Evolutionary conservation across 148 eudicot genomes (phyloP).

Genomic region (Spergularia bocconei): DNA sequence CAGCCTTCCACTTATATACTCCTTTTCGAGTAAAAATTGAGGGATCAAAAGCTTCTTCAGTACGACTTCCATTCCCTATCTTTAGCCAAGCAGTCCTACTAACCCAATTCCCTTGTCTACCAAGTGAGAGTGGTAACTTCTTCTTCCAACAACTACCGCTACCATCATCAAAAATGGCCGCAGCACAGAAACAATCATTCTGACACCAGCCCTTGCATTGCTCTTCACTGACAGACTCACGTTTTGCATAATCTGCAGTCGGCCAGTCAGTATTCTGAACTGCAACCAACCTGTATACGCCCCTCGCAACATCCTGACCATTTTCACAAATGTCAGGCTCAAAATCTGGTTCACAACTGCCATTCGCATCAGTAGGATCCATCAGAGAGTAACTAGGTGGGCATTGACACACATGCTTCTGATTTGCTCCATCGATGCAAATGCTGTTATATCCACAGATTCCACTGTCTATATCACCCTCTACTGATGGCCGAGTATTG

Average conservation of each 20-base stretch:
- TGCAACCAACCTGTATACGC: slow-evolving; percentile 19
- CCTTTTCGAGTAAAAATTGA: neutral
- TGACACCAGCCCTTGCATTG: slow-evolving; percentile 37
- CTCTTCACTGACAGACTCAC: slow-evolving; percentile 7
- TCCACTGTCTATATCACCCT: slow-evolving; percentile 28
- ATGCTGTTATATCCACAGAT: slow-evolving; percentile 62
- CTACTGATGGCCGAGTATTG: neutral
- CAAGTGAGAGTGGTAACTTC: slow-evolving; percentile 33
- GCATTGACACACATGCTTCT: slow-evolving; percentile 44
- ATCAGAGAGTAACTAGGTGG: slow-evolving; percentile 37
- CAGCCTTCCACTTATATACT: neutral
- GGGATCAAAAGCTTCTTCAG: neutral
- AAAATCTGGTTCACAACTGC: slow-evolving; percentile 45
- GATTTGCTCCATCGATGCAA: slow-evolving; percentile 31
- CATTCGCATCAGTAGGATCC: slow-evolving; percentile 43
- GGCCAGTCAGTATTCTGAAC: slow-evolving; percentile 37
- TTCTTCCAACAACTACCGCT: slow-evolving; percentile 29
- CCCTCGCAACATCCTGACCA: neutral
- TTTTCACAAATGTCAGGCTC: slow-evolving; percentile 17
- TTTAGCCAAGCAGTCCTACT: slow-evolving; percentile 20
- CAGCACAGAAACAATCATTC: slow-evolving; percentile 56
- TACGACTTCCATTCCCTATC: slow-evolving; percentile 9
- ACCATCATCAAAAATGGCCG: neutral
- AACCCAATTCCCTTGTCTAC: slow-evolving; percentile 7
- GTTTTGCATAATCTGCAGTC: slow-evolving; percentile 22